phyloP scores from a whole-genome alignment of 2,329 filamentous ascomycete genomes.

The Trichoderma sp. region DNA sequence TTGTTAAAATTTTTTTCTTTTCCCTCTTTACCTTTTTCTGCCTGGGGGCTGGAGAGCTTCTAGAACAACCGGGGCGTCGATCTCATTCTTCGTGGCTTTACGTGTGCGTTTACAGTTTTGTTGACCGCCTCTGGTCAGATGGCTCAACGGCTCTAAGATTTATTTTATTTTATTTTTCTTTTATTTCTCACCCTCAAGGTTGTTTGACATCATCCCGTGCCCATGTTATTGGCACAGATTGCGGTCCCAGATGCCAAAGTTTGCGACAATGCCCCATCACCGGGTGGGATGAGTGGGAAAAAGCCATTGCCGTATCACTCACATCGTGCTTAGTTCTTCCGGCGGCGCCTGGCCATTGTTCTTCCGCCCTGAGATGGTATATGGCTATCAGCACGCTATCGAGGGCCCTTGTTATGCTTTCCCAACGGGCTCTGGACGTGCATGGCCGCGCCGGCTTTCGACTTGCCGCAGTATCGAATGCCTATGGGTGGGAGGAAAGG shows the following conservation, averaged over 20 bases:
- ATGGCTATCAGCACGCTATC: background rate
- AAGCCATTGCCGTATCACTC: background rate
- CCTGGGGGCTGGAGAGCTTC: background rate
- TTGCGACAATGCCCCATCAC: background rate
- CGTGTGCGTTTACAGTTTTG: background rate
- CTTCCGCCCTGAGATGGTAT: background rate
- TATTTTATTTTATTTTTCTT: background rate
- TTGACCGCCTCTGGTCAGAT: slow-evolving; percentile 10
- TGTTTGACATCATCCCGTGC: background rate
- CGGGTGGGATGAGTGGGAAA: background rate
- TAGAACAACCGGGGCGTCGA: background rate
- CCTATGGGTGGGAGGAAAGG: background rate
- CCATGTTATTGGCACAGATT: slow-evolving; percentile 1
- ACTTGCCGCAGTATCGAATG: too few relatives aligned
- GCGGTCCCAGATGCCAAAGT: background rate
- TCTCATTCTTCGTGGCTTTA: background rate
- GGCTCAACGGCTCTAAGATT: background rate
- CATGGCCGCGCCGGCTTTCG: background rate
- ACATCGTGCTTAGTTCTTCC: background rate
- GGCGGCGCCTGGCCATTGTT: background rate
- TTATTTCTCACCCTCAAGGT: too few relatives aligned
- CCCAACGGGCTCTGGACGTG: background rate
- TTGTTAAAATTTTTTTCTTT: background rate
- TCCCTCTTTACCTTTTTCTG: background rate
- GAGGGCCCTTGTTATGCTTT: background rate